These are phyloP conservation scores for Lichina pygmaea DNA, from an alignment of 495 filamentous ascomycete genomes.

Conservation along the genomic window DNA sequence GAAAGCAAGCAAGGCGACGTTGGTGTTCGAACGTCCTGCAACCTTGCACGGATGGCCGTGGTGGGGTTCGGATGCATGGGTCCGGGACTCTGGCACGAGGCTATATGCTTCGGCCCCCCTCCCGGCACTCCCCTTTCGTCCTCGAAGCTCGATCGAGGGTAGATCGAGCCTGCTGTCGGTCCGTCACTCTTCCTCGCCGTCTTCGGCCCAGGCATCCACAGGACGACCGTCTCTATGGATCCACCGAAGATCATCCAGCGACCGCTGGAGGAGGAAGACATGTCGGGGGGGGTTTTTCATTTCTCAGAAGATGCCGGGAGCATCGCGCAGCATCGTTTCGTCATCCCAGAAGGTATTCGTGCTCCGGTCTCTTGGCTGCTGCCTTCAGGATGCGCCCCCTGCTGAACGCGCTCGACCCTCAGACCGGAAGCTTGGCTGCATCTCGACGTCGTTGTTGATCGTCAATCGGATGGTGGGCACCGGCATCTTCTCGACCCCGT, in stretches of 20 bases:
- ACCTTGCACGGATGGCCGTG: too few species aligned
- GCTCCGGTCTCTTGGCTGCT: neutral
- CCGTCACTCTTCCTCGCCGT: neutral
- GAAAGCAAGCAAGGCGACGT: too few species aligned
- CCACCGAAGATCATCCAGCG: neutral
- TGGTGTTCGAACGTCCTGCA: too few species aligned
- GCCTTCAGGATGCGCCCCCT: slow-evolving; percentile 1
- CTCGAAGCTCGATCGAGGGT: neutral
- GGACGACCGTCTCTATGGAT: neutral
- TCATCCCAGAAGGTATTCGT: slow-evolving; percentile 12
- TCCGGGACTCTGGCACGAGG: too few species aligned
- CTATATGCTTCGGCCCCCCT: too few species aligned
- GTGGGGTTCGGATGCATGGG: too few species aligned
- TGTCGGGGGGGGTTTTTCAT: neutral
- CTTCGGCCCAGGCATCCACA: neutral
- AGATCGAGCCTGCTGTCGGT: neutral
- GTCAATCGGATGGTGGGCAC: slow-evolving; percentile 9
- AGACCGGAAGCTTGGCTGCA: slow-evolving; percentile 10
- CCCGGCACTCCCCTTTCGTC: too few species aligned
- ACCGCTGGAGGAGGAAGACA: neutral
- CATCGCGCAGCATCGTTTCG: slow-evolving; percentile 5
- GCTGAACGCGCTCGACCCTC: too few species aligned
- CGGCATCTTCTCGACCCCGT: slow-evolving; percentile 23
- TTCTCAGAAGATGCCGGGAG: neutral
- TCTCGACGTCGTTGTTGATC: slow-evolving; percentile 13